These are phyloP conservation scores for Prunus padus DNA, from an alignment of 306 rosid species.

Conservation along the genomic window DNA sequence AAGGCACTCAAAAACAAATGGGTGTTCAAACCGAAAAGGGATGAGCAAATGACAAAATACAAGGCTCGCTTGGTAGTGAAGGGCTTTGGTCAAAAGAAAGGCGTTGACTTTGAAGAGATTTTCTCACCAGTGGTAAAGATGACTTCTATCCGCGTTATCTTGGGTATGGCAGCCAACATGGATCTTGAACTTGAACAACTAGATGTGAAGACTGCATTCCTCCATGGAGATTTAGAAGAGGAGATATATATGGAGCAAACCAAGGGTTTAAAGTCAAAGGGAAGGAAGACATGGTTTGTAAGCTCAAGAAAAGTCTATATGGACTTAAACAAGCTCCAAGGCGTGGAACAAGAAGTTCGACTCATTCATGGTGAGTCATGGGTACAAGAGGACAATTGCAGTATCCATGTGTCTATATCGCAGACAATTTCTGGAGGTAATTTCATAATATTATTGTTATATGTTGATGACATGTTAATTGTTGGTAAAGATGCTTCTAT, in stretches of 20 bases:
- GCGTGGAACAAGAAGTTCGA: neutral
- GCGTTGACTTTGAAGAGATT: neutral
- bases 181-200: neutral
- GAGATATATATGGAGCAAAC: neutral
- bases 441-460: neutral
- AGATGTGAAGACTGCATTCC: neutral
- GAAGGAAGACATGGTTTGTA: neutral
- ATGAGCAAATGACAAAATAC: neutral
- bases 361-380: no score
- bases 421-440: neutral
- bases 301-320: neutral
- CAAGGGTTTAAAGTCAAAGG: neutral
- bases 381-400: no score
- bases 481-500: neutral
- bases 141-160: neutral
- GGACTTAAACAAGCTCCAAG: neutral
- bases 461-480: conserved; percentile 3
- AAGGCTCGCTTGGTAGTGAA: neutral
- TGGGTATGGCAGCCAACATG: neutral
- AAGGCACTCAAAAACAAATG: neutral
- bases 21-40: neutral
- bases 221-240: neutral
- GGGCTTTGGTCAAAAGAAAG: neutral
- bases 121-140: neutral
- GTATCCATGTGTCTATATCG: neutral